Base-by-base conservation (phyloP, 805 yeast genomes). In the Starmerella vaccinii region DNA sequence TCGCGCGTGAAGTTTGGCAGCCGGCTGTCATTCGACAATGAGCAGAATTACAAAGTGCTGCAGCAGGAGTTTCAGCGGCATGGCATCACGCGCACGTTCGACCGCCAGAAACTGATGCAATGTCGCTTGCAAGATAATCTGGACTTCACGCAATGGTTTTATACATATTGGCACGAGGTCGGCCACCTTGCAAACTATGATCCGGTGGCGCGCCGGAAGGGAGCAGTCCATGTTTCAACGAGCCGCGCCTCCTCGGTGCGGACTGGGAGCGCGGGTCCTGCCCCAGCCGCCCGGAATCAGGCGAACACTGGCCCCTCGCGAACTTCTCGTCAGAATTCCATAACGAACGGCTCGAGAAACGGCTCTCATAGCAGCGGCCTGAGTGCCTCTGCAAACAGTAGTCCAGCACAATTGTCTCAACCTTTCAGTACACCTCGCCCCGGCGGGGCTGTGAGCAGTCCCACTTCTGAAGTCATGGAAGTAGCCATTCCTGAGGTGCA, bases 61-160 rank as follows among this genome's bases (percentile, higher is more conserved):
- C 99, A 92, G 68, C 72, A 82, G 22, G 76, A 81, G n/a, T 87
- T 92, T 62, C 73, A 76, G 32, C 77, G 71, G 59, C 87, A 86
- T 62, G 71, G 73, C 41, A 79, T 92, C 54, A 78, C 81, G 50
- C 80, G 87, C 59, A 74, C 77, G 16, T 78, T 92, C 27, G 89
- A 88, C 26, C 92, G 88, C 26, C 95, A 86, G 52, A 74, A 76
- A 55, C 73, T 92, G 53, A 78, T 84, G 64, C 86, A 85, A 66
- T 92, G 97, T 70, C 74, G 84, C 61, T 77, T 92, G 59, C 98
- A 92, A 65, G 97, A 90, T 63, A 92, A 92, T 66, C 74, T 92
- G 60, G 97, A 89, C 68, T 84, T 92, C 61, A 70, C 89, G 56
- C 99, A 92, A 68, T 92, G 96, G 96, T 73, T 87, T 61, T 81